Conservation (phyloP, 495 filamentous ascomycete genomes). For the Daldinia decipiens region DNA sequence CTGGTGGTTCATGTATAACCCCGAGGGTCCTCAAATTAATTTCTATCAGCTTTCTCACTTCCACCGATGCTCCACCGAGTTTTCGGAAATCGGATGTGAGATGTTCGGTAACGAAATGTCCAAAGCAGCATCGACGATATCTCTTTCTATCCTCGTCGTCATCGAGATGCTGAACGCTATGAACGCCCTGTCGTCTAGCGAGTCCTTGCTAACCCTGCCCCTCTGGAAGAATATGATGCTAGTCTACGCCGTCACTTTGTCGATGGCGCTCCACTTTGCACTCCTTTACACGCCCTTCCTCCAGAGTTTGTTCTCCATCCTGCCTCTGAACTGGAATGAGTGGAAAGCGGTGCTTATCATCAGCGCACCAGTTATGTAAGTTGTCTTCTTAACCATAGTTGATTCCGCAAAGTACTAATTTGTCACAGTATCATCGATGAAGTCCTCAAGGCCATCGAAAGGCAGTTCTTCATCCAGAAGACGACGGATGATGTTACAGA, state of each 20-base stretch:
- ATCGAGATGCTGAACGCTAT: constrained; percentile 99
- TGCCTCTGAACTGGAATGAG: constrained; percentile 87
- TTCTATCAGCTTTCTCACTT: constrained; percentile 95
- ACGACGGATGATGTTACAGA: constrained; percentile 42
- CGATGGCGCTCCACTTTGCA: constrained; percentile 96
- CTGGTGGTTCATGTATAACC: constrained; percentile 99
- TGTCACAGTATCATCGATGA: constrained; percentile 83
- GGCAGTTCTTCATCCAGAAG: constrained; percentile 64
- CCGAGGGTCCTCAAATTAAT: constrained; percentile 88
- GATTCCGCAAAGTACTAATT: constrained; percentile 52
- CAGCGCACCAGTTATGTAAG: constrained; percentile 94
- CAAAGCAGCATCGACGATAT: constrained; percentile 94
- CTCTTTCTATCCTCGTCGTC: constrained; percentile 88
- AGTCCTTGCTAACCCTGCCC: constrained; percentile 91
- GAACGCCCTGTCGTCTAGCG: constrained; percentile 96
- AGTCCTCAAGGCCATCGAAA: constrained; percentile 82
- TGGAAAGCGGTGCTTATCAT: constrained; percentile 94
- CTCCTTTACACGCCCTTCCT: constrained; percentile 93
- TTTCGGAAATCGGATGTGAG: constrained; percentile 90
- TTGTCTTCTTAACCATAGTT: constrained; percentile 22
- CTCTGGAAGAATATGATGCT: constrained; percentile 98
- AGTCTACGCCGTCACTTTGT: constrained; percentile 90
- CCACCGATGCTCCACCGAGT: constrained; percentile 87
- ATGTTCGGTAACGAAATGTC: constrained; percentile 94
- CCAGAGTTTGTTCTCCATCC: constrained; percentile 88